Conservation (phyloP, 2,329 filamentous ascomycete species). For the Dissoconium aciculare region DNA sequence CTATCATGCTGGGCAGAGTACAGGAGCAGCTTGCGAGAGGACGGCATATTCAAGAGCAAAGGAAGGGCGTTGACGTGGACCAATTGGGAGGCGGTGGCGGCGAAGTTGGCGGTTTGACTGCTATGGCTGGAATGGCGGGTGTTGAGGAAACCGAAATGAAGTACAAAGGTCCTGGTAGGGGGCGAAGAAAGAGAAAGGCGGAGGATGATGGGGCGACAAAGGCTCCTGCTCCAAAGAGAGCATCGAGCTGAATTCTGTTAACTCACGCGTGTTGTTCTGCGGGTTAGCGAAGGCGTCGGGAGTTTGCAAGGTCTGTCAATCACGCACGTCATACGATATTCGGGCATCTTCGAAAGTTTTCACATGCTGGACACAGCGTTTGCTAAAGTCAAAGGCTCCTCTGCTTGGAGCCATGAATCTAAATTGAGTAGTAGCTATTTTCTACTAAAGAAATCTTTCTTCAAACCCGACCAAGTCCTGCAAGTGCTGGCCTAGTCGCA, state of each 20-base stretch:
- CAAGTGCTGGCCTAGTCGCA: no score
- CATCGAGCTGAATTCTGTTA: background rate
- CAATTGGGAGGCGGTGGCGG: constrained; percentile 40
- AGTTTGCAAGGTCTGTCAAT: no score
- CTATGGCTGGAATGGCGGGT: constrained; percentile 46
- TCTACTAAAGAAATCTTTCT: no score
- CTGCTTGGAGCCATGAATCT: no score
- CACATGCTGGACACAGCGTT: no score
- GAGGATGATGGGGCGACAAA: constrained; percentile 15
- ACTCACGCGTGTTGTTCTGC: no score
- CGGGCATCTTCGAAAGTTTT: no score
- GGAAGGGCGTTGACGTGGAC: constrained; percentile 58
- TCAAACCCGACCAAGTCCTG: no score
- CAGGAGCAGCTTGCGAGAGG: constrained; percentile 82
- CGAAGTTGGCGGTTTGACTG: constrained; percentile 40
- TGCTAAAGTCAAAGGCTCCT: no score
- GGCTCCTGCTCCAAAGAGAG: constrained; percentile 4
- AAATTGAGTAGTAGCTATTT: no score
- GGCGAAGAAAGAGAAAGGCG: constrained; percentile 20
- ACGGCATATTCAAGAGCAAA: constrained; percentile 65
- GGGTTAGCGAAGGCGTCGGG: constrained; percentile 9
- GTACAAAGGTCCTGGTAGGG: constrained; percentile 18
- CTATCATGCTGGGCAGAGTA: constrained; percentile 72
- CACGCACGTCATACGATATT: no score
- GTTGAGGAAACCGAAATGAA: constrained; percentile 32